Evolutionary conservation across 306 rosid genomes (phyloP), one percentile per base, ranked within the genome.

Genomic region (Vachellia pachyceras): DNA sequence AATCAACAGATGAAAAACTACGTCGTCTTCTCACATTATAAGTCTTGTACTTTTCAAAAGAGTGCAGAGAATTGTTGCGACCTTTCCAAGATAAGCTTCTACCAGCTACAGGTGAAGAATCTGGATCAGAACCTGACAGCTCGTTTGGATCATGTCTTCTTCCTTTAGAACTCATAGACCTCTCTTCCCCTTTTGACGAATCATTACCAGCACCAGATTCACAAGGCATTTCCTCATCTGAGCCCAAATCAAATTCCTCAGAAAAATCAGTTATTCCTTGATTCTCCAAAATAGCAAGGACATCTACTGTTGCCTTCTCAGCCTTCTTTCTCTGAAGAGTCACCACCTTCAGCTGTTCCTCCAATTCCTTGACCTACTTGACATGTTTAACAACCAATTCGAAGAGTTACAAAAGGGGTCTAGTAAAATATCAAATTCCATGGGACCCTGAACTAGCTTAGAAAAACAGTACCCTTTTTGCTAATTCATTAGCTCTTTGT

Each of bases 31-130:
- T 85, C 18, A 57, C 20, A 67, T 89, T 87, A 45, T 72, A 29
- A 47, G 77, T 82, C 85, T 89, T 93, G 83, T 74, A 79, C 82
- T 84, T 91, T 81, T 93, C 96, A 68, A 75, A 88, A 42, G 93
- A 85, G 68, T 60, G 84, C 18, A 91, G 57, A n/a, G n/a, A n/a
- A 79, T 86, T 80, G 47, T 44, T 84, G 39, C 88, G 96, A 74
- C 97, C 99, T 84, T 93, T 95, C 99, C 99, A 93, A 80, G 98
- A 93, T 87, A 95, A 82, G 92, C 91, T 91, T 87, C 89, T 86
- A 78, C 91, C 79, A 76, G 82, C 72, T 60, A 79, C 75, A 10
- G 83, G 90, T 77, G 92, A 89, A 88, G 96, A 84, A 83, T 90
- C 94, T 41, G 42, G 45, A 39, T 87, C 90, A 75, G 92, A 93